A percentile compares a stretch with the other conserved stretches of the same genome.
Conservation (phyloP, 2,329 filamentous ascomycete species). For the Epichloe typhina region DNA sequence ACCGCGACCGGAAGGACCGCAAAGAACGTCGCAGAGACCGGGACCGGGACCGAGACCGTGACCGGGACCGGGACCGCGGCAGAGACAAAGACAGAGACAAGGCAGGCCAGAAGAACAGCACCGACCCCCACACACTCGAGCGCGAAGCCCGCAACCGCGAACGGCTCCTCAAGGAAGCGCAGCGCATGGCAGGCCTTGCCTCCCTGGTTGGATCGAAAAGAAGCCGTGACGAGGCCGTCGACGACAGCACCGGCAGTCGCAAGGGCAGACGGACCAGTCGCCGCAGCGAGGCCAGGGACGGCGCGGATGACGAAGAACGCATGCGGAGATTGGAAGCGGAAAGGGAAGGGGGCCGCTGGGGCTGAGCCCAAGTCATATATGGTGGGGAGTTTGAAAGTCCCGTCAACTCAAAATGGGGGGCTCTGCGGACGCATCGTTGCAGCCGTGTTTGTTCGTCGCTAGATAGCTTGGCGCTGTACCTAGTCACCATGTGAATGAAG, state of each 20-base stretch:
- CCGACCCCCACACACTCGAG: slow-evolving; percentile 55
- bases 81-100: slow-evolving; percentile 18
- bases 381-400: too few species aligned
- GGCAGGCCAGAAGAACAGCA: slow-evolving; percentile 12
- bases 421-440: too few species aligned
- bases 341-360: slow-evolving; percentile 40
- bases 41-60: slow-evolving; percentile 9
- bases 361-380: slow-evolving; percentile 15
- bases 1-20: slow-evolving; percentile 24
- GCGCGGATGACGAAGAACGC: slow-evolving; percentile 38
- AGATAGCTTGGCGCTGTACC: background rate
- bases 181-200: slow-evolving; percentile 45
- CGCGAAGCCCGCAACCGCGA: slow-evolving; percentile 54
- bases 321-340: slow-evolving; percentile 46
- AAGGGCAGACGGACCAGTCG: slow-evolving; percentile 29
- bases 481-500: too few species aligned
- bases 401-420: too few species aligned
- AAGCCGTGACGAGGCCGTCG: slow-evolving; percentile 31
- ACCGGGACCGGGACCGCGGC: slow-evolving; percentile 14
- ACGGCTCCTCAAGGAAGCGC: slow-evolving; percentile 53
- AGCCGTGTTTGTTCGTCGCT: background rate
- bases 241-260: slow-evolving; percentile 23
- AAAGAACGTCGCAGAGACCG: slow-evolving; percentile 23
- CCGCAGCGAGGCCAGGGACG: slow-evolving; percentile 32
- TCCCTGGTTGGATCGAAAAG: slow-evolving; percentile 36